These are phyloP conservation scores for Auriscalpium orientale DNA, from an alignment of 768 basidiomycete genomes.

Conservation along the genomic window DNA sequence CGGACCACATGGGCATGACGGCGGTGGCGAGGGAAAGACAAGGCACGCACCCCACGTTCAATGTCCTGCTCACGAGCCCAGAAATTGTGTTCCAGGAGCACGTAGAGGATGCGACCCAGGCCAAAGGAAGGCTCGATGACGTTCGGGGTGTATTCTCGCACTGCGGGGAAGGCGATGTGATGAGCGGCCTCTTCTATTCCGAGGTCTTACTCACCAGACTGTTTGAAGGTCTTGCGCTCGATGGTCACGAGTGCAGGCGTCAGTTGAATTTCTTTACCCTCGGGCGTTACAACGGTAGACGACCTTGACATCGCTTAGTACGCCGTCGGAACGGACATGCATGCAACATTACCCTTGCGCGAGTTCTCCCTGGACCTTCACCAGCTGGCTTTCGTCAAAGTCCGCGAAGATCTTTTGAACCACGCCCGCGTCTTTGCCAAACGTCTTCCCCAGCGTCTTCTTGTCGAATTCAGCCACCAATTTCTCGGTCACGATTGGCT, in stretches of 20 bases:
- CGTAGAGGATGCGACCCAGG: slow-evolving; percentile 91
- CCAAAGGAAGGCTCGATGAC: slow-evolving; percentile 99
- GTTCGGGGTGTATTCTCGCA: slow-evolving; percentile 93
- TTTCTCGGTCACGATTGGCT: slow-evolving; percentile 77
- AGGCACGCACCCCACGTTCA: slow-evolving; percentile 71
- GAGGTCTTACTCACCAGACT: slow-evolving; percentile 51
- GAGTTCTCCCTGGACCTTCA: slow-evolving; percentile 63
- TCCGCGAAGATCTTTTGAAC: slow-evolving; percentile 58
- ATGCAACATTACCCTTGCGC: slow-evolving; percentile 53
- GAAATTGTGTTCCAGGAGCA: slow-evolving; percentile 89
- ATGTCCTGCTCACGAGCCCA: slow-evolving; percentile 92
- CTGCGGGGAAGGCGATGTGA: slow-evolving; percentile 34
- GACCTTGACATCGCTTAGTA: slow-evolving; percentile 35
- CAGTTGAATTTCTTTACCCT: slow-evolving; percentile 62
- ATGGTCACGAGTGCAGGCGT: slow-evolving; percentile 71
- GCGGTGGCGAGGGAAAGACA: background rate
- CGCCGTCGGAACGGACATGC: slow-evolving; percentile 4
- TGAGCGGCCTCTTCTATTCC: slow-evolving; percentile 3
- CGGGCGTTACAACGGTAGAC: slow-evolving; percentile 46
- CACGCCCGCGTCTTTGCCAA: slow-evolving; percentile 71
- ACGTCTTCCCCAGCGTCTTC: slow-evolving; percentile 82
- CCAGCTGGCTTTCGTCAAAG: slow-evolving; percentile 59
- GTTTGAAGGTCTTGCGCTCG: slow-evolving; percentile 79
- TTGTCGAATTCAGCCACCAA: slow-evolving; percentile 78
- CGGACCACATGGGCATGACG: slow-evolving; percentile 11